These are phyloP conservation scores for Acanthamoeba polyphaga DNA, from an alignment of 208 protist genomes.

Conservation along the genomic window DNA sequence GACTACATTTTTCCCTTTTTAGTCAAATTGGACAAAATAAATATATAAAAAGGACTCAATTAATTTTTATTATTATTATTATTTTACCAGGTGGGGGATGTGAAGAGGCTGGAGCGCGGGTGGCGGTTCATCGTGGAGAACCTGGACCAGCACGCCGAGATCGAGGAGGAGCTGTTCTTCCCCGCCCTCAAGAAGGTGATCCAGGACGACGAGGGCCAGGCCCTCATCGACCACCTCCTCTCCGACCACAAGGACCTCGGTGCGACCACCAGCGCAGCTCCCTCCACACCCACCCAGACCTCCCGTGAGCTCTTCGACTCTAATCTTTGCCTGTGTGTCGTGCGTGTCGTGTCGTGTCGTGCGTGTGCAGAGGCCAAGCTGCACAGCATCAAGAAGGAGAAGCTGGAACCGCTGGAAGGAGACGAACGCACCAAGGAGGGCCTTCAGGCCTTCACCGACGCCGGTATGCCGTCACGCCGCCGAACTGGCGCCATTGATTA, in stretches of 20 bases:
- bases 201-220: background rate
- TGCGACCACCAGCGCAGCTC: background rate
- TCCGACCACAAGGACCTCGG: constrained; percentile 26
- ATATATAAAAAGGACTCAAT: background rate
- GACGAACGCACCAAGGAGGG: background rate
- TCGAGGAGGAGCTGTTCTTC: constrained; percentile 31
- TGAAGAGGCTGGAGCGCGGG: background rate
- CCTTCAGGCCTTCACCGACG: constrained; percentile 18
- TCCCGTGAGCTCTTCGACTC: background rate
- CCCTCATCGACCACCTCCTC: constrained; percentile 34
- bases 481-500: background rate
- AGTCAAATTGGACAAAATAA: background rate
- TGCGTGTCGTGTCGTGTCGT: background rate
- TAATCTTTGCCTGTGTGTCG: too few relatives aligned
- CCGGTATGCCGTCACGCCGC: background rate
- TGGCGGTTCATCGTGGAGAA: constrained; percentile 50
- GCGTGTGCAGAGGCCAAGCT: background rate
- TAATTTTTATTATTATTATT: background rate
- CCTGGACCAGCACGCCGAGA: constrained; percentile 17
- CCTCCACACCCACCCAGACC: background rate
- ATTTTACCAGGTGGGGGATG: background rate
- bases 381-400: constrained; percentile 21
- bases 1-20: background rate
- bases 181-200: background rate
- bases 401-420: background rate